Evolutionary conservation across 2,329 filamentous ascomycete genomes (phyloP).

Genomic region (Falciphora oryzae): DNA sequence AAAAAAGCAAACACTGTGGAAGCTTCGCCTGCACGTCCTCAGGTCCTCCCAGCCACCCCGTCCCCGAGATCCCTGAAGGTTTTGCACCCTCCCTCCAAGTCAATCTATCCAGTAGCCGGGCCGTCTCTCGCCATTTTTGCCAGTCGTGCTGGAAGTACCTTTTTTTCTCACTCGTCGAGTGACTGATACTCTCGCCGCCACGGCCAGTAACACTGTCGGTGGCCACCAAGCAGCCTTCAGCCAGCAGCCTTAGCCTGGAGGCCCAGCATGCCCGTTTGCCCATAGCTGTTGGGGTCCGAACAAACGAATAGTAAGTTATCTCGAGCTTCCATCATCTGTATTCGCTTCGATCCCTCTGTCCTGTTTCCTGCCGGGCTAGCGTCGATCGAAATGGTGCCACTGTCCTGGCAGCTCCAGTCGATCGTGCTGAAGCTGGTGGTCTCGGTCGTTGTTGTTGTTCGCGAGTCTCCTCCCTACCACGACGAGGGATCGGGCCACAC

Average conservation of each 20-base stretch:
- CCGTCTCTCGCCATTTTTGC: background rate
- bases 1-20: background rate
- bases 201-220: background rate
- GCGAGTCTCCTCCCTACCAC: too few species aligned
- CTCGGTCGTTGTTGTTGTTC: background rate
- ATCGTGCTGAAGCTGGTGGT: too few species aligned
- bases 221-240: too few species aligned
- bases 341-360: background rate
- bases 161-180: background rate
- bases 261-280: background rate
- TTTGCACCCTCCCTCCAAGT: background rate
- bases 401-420: too few species aligned
- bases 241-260: too few species aligned
- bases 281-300: background rate
- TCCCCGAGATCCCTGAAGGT: background rate
- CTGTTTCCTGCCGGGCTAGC: background rate
- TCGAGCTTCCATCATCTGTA: background rate
- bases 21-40: background rate
- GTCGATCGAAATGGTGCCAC: background rate
- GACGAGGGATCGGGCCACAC: background rate
- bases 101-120: background rate
- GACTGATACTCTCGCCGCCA: background rate
- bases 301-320: background rate
- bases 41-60: background rate
- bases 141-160: constrained; percentile 1